Conservation (phyloP, 257 asterid genomes). For the Nicotiana undulata region DNA sequence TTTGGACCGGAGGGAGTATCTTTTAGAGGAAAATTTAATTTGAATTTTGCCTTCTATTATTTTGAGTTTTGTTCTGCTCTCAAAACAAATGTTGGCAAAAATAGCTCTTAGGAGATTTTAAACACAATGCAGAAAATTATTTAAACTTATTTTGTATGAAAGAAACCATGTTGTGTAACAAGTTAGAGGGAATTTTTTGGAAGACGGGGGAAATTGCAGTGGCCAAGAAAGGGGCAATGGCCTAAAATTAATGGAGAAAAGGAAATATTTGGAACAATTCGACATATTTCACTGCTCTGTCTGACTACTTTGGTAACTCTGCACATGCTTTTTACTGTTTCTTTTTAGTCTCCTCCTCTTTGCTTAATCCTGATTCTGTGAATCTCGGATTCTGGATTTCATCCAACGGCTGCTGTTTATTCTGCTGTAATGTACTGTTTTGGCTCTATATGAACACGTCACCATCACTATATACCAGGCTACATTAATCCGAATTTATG, state of each 20-base stretch:
- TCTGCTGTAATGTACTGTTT: background rate
- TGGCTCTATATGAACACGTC: background rate
- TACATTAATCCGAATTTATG: too few species aligned
- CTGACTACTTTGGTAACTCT: slow-evolving; percentile 30
- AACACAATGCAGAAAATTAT: background rate
- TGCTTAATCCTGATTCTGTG: background rate
- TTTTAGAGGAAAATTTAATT: too few species aligned
- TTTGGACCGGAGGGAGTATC: too few species aligned
- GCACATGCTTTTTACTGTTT: slow-evolving; percentile 25
- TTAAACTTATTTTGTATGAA: background rate
- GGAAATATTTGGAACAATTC: slow-evolving; percentile 10
- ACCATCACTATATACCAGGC: background rate
- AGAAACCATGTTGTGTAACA: background rate
- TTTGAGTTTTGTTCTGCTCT: too few species aligned
- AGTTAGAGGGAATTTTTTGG: background rate
- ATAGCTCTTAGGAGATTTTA: background rate
- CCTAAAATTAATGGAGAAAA: background rate
- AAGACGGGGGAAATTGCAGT: background rate
- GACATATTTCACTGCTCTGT: slow-evolving; percentile 22
- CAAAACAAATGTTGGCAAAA: too few species aligned
- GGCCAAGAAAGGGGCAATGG: background rate
- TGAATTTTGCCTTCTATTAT: too few species aligned
- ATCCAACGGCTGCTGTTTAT: background rate
- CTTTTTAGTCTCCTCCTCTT: slow-evolving; percentile 1
- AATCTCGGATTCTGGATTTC: background rate